A percentile compares a stretch with the other conserved stretches of the same genome.
phyloP scores from a whole-genome alignment of 2,329 filamentous ascomycete species.

The Calonectria honghensis region DNA sequence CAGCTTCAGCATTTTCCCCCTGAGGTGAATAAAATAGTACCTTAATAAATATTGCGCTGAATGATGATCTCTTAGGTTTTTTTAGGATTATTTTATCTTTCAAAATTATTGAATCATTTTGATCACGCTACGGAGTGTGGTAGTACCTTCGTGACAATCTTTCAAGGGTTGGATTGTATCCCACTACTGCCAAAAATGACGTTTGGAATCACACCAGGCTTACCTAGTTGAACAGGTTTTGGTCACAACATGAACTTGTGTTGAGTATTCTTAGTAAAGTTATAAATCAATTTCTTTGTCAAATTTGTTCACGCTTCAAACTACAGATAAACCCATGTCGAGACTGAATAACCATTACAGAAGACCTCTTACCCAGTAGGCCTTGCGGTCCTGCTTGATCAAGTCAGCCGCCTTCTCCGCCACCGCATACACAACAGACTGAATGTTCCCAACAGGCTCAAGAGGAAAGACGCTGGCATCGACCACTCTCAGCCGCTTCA shows the following conservation, averaged over 20 bases:
- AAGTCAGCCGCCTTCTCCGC: constrained; percentile 29
- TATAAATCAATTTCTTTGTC: not conserved
- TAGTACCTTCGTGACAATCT: too few relatives aligned
- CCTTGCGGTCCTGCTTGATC: constrained; percentile 26
- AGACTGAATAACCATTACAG: not conserved
- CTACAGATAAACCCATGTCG: not conserved
- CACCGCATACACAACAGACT: constrained; percentile 25
- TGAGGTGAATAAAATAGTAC: too few relatives aligned
- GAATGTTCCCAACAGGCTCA: constrained; percentile 26
- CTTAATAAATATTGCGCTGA: too few relatives aligned
- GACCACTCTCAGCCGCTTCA: constrained; percentile 15
- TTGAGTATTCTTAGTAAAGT: not conserved
- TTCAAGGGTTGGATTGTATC: too few relatives aligned
- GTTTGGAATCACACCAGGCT: too few relatives aligned
- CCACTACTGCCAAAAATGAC: too few relatives aligned
- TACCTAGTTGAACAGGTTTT: not conserved
- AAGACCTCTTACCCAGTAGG: not conserved
- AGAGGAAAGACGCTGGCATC: constrained; percentile 27
- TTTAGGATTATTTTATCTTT: too few relatives aligned
- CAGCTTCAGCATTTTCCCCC: too few relatives aligned
- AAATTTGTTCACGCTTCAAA: not conserved
- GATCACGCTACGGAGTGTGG: too few relatives aligned
- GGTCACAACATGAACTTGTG: not conserved
- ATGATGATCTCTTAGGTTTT: too few relatives aligned
- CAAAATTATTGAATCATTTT: too few relatives aligned